Evolutionary conservation across 305 asterid genomes (phyloP).

Genomic region (Monarda citriodora): DNA sequence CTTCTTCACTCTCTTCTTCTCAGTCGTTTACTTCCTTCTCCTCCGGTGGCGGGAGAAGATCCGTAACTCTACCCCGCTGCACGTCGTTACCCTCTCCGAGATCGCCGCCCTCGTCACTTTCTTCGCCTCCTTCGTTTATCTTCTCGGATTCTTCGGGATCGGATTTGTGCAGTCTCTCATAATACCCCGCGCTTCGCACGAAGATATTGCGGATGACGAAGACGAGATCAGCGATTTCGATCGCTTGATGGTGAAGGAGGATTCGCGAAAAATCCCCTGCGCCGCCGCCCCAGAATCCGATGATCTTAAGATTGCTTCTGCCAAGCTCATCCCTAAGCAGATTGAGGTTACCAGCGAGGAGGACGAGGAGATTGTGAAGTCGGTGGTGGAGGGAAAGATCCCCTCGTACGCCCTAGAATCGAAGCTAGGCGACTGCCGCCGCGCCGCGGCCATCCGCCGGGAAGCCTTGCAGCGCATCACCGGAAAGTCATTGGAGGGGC

Average conservation of each 20-base stretch:
- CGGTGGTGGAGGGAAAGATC: slow-evolving; percentile 30
- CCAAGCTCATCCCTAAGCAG: slow-evolving; percentile 1
- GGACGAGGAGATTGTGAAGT: slow-evolving; percentile 28
- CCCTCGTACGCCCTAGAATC: slow-evolving; percentile 39
- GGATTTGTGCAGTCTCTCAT: slow-evolving; percentile 34
- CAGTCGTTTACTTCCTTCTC: slow-evolving; percentile 34
- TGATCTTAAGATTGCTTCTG: slow-evolving; percentile 12
- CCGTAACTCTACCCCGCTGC: slow-evolving; percentile 39
- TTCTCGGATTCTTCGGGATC: slow-evolving; percentile 34
- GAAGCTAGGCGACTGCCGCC: slow-evolving; percentile 29
- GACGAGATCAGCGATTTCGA: slow-evolving; percentile 13
- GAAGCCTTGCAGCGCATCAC: slow-evolving; percentile 34
- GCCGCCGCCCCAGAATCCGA: slow-evolving; percentile 14
- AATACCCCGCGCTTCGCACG: slow-evolving; percentile 22
- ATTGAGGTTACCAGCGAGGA: neutral
- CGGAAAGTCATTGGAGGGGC: slow-evolving; percentile 30
- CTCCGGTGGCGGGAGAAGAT: slow-evolving; percentile 43
- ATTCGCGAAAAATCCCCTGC: slow-evolving; percentile 20
- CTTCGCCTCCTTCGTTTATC: slow-evolving; percentile 29
- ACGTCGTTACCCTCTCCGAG: slow-evolving; percentile 32
- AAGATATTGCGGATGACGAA: slow-evolving; percentile 9
- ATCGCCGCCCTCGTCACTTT: slow-evolving; percentile 30
- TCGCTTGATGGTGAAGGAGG: slow-evolving; percentile 19
- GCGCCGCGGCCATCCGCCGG: slow-evolving; percentile 38
- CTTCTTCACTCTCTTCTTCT: slow-evolving; percentile 37